phyloP scores from a whole-genome alignment of 1,139 yeast genomes.

The Scheffersomyces titani region DNA sequence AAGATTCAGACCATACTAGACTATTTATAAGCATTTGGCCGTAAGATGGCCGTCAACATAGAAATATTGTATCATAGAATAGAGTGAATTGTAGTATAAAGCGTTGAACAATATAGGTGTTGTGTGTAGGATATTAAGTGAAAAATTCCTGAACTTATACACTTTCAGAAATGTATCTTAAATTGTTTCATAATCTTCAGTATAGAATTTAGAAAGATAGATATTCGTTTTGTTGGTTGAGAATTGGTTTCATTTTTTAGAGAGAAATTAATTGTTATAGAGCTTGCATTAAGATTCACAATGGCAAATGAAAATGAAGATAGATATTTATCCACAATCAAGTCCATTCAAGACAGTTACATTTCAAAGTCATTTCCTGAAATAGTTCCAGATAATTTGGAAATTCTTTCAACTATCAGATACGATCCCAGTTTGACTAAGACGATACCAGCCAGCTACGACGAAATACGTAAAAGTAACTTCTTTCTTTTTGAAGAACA shows the following conservation, averaged over 20 bases:
- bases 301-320: not conserved
- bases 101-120: not conserved
- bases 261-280: not conserved
- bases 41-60: not conserved
- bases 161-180: no score
- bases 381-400: conserved; percentile 37
- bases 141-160: no score
- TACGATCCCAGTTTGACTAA: conserved; percentile 61
- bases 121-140: not conserved
- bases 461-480: conserved; percentile 31
- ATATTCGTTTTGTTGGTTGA: not conserved
- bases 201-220: no score
- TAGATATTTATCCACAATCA: not conserved
- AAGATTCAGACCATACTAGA: conserved; percentile 78
- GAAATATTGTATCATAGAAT: not conserved
- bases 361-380: conserved; percentile 18
- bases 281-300: not conserved
- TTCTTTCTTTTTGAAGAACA: conserved; percentile 71
- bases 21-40: not conserved
- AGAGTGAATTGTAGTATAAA: not conserved
- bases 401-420: conserved; percentile 66
- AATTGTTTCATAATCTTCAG: not conserved
- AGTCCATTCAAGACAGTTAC: conserved; percentile 18
- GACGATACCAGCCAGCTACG: conserved; percentile 22
- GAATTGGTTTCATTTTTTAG: not conserved